Percentiles rank a stretch among this genome's conserved stretches.
phyloP scores from a whole-genome alignment of 108 stramenopile species.

The Mayamaea pseudoterrestris region DNA sequence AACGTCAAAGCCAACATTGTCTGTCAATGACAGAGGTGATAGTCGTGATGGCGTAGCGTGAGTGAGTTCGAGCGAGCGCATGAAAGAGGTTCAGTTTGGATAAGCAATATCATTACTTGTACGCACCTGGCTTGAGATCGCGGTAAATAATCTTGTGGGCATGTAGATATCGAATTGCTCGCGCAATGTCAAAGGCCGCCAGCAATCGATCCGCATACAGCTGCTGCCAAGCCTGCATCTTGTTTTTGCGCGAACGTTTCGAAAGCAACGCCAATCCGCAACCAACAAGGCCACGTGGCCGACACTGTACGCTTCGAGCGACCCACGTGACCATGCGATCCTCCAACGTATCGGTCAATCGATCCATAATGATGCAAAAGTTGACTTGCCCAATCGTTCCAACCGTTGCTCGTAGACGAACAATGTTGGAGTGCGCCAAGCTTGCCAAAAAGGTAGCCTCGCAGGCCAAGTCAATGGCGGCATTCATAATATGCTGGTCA shows the following conservation, averaged over 20 bases:
- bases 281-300: not conserved
- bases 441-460: constrained; percentile 53
- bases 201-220: constrained; percentile 21
- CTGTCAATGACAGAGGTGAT: constrained; percentile 40
- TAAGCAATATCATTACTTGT: no score
- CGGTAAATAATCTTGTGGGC: constrained; percentile 87
- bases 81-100: no score
- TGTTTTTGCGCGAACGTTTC: no score
- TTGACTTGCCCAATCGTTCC: constrained; percentile 31
- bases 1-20: constrained; percentile 36
- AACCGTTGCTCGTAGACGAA: constrained; percentile 42
- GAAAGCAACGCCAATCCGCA: no score
- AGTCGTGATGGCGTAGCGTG: no score
- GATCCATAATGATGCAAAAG: constrained; percentile 50
- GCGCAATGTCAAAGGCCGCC: constrained; percentile 35
- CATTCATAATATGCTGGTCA: no score
- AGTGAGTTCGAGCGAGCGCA: no score
- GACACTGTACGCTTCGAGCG: not conserved
- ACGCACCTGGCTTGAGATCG: constrained; percentile 41
- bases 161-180: constrained; percentile 84
- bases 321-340: constrained; percentile 41
- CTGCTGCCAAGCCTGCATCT: no score
- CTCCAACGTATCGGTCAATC: constrained; percentile 35
- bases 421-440: constrained; percentile 51
- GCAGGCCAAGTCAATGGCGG: constrained; percentile 40